A percentile compares a stretch with the other conserved stretches of the same genome.
phyloP scores from a whole-genome alignment of 345 rosid genomes.

The Erysimum cheiranthoides region DNA sequence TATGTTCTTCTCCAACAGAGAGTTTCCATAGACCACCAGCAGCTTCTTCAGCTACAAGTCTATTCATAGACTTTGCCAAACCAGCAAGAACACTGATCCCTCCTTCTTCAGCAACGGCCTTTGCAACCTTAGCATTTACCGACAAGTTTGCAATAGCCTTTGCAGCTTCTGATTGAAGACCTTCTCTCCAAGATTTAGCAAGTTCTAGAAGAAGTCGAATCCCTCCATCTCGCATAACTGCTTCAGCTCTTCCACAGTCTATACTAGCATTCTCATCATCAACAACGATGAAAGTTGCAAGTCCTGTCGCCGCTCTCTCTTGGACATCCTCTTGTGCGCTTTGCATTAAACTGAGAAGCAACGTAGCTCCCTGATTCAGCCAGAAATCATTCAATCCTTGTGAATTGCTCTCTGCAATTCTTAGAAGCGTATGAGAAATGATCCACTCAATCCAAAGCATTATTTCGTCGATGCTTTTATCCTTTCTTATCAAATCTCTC shows the following conservation, averaged over 20 bases:
- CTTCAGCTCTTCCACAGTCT: slow-evolving; percentile 83
- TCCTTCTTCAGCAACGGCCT: slow-evolving; percentile 82
- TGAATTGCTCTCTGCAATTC: slow-evolving; percentile 66
- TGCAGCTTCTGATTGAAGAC: slow-evolving; percentile 80
- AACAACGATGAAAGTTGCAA: slow-evolving; percentile 72
- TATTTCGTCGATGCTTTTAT: slow-evolving; percentile 56
- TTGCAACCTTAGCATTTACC: slow-evolving; percentile 69
- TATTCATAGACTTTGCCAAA: slow-evolving; percentile 77
- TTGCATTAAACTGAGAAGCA: slow-evolving; percentile 78
- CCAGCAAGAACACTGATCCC: slow-evolving; percentile 68
- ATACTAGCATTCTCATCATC: slow-evolving; percentile 81
- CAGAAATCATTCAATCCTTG: slow-evolving; percentile 67
- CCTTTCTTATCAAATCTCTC: slow-evolving; percentile 54
- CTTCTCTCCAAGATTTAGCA: slow-evolving; percentile 77
- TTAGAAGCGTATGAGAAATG: slow-evolving; percentile 69
- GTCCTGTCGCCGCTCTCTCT: slow-evolving; percentile 80
- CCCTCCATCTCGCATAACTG: slow-evolving; percentile 79
- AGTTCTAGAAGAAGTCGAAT: slow-evolving; percentile 68
- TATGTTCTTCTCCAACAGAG: slow-evolving; percentile 81
- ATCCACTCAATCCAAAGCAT: slow-evolving; percentile 80
- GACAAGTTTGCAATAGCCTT: slow-evolving; percentile 87
- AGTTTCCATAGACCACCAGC: slow-evolving; percentile 89
- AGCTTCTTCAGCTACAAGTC: slow-evolving; percentile 85
- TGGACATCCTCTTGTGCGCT: slow-evolving; percentile 85
- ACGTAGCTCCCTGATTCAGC: slow-evolving; percentile 72